Percentiles rank a stretch among this genome's conserved stretches.
Evolutionary conservation across 805 yeast species (phyloP).

Genomic region (Millerozyma acaciae): DNA sequence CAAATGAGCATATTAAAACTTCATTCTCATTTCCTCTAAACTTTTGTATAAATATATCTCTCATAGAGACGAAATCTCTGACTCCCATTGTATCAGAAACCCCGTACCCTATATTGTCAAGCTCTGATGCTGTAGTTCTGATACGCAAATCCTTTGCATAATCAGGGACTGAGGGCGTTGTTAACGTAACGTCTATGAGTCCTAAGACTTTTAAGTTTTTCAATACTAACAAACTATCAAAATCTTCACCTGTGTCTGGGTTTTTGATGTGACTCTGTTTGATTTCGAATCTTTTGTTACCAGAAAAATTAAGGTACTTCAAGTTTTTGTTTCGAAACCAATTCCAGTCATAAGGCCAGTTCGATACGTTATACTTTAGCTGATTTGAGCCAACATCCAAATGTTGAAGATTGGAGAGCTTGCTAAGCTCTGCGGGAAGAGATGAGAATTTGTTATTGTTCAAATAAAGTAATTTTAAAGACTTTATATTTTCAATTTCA

Average conservation of each 20-base stretch:
- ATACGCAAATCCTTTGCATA: constrained; percentile 79
- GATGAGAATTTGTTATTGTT: constrained; percentile 85
- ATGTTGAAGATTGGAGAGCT: constrained; percentile 56
- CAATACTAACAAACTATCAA: constrained; percentile 62
- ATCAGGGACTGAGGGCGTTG: constrained; percentile 86
- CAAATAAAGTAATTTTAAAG: constrained; percentile 58
- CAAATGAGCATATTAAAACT: constrained; percentile 75
- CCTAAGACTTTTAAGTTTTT: constrained; percentile 73
- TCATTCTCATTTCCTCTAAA: constrained; percentile 85
- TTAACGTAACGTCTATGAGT: constrained; percentile 90
- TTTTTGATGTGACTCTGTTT: constrained; percentile 56
- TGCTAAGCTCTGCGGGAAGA: constrained; percentile 83
- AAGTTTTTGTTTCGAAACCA: constrained; percentile 84
- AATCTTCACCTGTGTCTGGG: constrained; percentile 57
- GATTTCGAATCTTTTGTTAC: constrained; percentile 88
- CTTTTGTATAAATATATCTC: constrained; percentile 84
- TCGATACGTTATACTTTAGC: constrained; percentile 85
- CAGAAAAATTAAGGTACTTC: constrained; percentile 82
- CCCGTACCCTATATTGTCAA: constrained; percentile 79
- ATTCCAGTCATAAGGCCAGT: constrained; percentile 96
- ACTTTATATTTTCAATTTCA: constrained; percentile 61
- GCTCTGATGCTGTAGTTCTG: constrained; percentile 81
- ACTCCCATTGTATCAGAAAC: constrained; percentile 84
- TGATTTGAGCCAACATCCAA: constrained; percentile 91
- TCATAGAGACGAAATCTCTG: constrained; percentile 58